A percentile compares a stretch with the other conserved stretches of the same genome.
phyloP scores from a whole-genome alignment of 805 yeast species.

The Isabelozyma rhagii region DNA sequence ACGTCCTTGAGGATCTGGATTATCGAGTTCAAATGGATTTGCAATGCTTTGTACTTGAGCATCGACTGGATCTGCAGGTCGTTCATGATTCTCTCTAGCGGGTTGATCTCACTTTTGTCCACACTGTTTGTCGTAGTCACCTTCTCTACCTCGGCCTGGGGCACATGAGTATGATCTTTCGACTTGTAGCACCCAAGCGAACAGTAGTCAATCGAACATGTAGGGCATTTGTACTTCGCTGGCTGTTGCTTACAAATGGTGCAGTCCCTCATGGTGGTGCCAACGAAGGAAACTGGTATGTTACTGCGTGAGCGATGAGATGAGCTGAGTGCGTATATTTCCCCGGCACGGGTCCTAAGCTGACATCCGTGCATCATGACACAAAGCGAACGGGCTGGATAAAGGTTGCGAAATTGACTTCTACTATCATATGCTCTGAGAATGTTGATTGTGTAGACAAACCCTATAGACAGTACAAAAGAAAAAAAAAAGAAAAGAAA shows the following conservation, averaged over 20 bases:
- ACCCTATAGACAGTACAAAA: neutral
- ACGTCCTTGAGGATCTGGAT: conserved; percentile 45
- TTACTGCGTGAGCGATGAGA: too few species aligned
- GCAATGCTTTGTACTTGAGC: conserved; percentile 52
- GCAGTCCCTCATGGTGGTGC: conserved; percentile 19
- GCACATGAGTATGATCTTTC: conserved; percentile 30
- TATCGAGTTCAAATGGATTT: conserved; percentile 51
- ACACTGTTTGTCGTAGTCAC: neutral
- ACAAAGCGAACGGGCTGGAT: too few species aligned
- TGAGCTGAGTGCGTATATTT: too few species aligned
- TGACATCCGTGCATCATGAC: too few species aligned
- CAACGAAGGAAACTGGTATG: too few species aligned
- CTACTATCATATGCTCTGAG: too few species aligned
- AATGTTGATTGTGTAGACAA: neutral
- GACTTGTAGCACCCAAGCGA: conserved; percentile 60
- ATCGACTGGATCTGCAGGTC: conserved; percentile 45
- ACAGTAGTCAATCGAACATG: conserved; percentile 49
- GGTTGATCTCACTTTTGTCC: conserved; percentile 1
- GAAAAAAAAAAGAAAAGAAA: too few species aligned
- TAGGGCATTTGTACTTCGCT: conserved; percentile 58
- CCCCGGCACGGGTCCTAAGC: too few species aligned
- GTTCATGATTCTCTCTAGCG: conserved; percentile 23
- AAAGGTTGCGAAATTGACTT: too few species aligned
- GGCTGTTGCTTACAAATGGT: conserved; percentile 30
- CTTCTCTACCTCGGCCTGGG: neutral